Evolutionary conservation across 164 flowering plant species (phyloP).

Genomic region (Hamamelis virginiana): DNA sequence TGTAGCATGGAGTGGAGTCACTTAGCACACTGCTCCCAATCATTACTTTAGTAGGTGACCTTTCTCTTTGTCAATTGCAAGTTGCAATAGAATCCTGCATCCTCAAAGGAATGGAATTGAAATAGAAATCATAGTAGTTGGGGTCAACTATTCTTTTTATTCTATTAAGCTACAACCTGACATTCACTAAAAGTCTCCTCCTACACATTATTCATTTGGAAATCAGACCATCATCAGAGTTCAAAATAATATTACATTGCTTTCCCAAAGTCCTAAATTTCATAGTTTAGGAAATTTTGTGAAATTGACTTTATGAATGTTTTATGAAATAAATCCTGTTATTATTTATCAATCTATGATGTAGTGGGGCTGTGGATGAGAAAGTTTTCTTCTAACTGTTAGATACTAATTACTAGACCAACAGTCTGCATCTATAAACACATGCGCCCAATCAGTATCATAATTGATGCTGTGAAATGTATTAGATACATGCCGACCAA

Average conservation of each 20-base stretch:
- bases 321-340: no score
- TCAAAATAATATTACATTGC: neutral
- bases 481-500: no score
- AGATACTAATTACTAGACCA: no score
- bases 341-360: no score
- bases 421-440: no score
- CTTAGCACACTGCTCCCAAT: neutral
- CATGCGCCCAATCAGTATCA: no score
- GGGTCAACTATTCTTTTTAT: neutral
- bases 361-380: no score
- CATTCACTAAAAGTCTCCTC: neutral
- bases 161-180: neutral
- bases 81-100: constrained; percentile 3
- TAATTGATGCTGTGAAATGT: no score
- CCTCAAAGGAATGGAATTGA: neutral
- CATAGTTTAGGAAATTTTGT: no score
- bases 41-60: neutral
- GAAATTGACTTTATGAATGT: no score
- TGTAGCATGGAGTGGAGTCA: no score
- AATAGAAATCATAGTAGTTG: neutral
- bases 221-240: neutral
- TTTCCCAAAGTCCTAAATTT: neutral
- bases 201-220: neutral
- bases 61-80: constrained; percentile 2
- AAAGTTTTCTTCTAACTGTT: no score